Evolutionary conservation across 179 eudicot species (phyloP).

Genomic region (Pouteria campechiana): DNA sequence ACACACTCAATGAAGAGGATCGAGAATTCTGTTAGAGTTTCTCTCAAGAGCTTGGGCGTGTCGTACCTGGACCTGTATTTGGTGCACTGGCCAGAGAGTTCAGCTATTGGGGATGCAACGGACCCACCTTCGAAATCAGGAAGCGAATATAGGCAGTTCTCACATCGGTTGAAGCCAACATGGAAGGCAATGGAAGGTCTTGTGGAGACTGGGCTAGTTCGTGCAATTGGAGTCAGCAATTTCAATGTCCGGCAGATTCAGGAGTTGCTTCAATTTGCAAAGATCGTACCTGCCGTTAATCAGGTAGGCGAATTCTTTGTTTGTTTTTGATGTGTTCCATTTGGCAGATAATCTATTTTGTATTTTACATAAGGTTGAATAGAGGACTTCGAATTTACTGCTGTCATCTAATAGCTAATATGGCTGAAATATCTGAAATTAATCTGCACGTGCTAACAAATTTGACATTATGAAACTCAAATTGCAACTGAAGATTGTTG

Average conservation of each 20-base stretch:
- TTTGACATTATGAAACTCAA: no score
- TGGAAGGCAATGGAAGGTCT: slow-evolving; percentile 24
- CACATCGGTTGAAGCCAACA: slow-evolving; percentile 17
- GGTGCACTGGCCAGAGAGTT: slow-evolving; percentile 30
- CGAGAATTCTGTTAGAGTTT: slow-evolving; percentile 21
- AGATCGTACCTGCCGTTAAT: slow-evolving; percentile 23
- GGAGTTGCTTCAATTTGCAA: slow-evolving; percentile 24
- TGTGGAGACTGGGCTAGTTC: slow-evolving; percentile 19
- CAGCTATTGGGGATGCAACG: slow-evolving; percentile 26
- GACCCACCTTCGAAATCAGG: slow-evolving; percentile 24
- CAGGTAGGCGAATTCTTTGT: slow-evolving; percentile 14
- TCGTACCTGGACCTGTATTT: slow-evolving; percentile 26
- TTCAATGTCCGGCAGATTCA: slow-evolving; percentile 18
- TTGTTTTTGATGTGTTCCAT: not conserved
- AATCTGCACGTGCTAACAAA: no score
- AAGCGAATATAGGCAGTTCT: slow-evolving; percentile 19
- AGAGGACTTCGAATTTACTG: no score
- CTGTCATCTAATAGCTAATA: no score
- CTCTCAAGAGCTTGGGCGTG: slow-evolving; percentile 23
- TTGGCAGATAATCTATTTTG: no score
- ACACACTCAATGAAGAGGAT: slow-evolving; percentile 24
- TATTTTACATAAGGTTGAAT: no score
- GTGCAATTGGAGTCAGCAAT: slow-evolving; percentile 27
- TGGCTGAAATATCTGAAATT: no score
- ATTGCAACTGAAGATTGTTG: no score